These are phyloP conservation scores for Trichoderma pleuroti DNA, from an alignment of 2,329 filamentous ascomycete species.

Conservation along the genomic window DNA sequence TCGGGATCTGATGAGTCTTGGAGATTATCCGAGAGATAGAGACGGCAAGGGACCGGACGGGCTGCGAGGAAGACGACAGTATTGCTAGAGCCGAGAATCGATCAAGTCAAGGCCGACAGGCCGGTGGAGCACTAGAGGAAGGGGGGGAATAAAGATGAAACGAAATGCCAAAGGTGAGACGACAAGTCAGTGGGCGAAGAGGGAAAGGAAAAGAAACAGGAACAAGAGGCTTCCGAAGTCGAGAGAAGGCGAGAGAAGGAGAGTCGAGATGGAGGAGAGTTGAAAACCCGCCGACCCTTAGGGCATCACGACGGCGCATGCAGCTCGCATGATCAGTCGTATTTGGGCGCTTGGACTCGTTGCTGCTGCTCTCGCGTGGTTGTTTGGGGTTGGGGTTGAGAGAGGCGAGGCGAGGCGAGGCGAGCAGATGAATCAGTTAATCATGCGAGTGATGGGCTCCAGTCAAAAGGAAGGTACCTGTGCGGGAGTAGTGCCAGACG, in stretches of 20 bases:
- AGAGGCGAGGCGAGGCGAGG: neutral
- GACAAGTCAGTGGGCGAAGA: neutral
- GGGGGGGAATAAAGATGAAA: neutral
- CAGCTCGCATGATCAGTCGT: slow-evolving; percentile 14
- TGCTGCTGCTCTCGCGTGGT: neutral
- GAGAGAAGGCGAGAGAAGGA: neutral
- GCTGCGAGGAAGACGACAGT: neutral
- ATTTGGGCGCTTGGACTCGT: slow-evolving; percentile 13
- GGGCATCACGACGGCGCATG: slow-evolving; percentile 14
- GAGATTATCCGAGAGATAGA: slow-evolving; percentile 1
- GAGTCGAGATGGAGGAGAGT: neutral
- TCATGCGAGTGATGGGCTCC: slow-evolving; percentile 14
- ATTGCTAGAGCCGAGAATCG: neutral
- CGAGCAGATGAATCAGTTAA: slow-evolving; percentile 1
- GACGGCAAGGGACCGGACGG: neutral
- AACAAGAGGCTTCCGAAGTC: neutral
- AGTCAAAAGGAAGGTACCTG: neutral
- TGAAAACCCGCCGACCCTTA: slow-evolving; percentile 8
- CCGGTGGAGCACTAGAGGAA: neutral
- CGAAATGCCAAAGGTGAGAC: neutral
- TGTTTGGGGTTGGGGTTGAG: neutral
- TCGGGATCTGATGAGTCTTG: slow-evolving; percentile 7
- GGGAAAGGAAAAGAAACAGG: neutral
- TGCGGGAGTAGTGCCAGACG: neutral
- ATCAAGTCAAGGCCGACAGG: neutral